Base-by-base conservation (phyloP, 2,329 filamentous ascomycete species). In the Aureobasidium melanogenum region DNA sequence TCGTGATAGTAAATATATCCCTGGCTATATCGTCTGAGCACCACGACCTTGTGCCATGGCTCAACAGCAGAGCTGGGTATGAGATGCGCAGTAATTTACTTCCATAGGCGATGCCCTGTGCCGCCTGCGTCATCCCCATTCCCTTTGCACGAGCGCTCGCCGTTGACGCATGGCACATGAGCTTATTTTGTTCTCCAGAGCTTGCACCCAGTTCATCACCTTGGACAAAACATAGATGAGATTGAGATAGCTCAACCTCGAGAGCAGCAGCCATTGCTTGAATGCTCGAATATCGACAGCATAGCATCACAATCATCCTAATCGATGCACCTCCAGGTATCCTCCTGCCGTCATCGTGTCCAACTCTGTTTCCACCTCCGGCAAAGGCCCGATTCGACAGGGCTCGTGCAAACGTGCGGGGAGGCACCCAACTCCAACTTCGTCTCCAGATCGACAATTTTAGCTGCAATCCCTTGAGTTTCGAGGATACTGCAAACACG, bases 381-480 rank as follows among this genome's bases (percentile, higher is more conserved):
- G 41, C 10, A 26, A 46, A 57, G 54, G 54, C 24, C 54, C 54
- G 54, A 57, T 46, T 44, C 30, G 28, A 26, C 24, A 17, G 30
- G 9, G 39, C 39, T 46, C 28, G 54, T 46, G 54, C 41, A 28
- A 41, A 6, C 7, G 34, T 54, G 50, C 50, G 50, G 54, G 54
- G 54, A 52, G 15, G 34, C 36, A n/a, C 32, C 32, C 22, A 41
- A 41, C 38, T 55, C 51, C 51, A 55, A 36, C 24, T 43, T 55
- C 28, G 39, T 57, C 54, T 41, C 54, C 54, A 46, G 54, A 57
- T 57, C 54, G 41, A 41, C 54, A 47, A 19, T 12, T 28, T 46
- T 56, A 43, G 51, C 51, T 26, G 7, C 38, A 43, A 43, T 32
- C 22, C 38, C 24, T 28, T 24, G 38, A 6, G 10, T 10, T 28